Conservation (phyloP, 2,329 filamentous ascomycete genomes). For the Catunica adiposa region DNA sequence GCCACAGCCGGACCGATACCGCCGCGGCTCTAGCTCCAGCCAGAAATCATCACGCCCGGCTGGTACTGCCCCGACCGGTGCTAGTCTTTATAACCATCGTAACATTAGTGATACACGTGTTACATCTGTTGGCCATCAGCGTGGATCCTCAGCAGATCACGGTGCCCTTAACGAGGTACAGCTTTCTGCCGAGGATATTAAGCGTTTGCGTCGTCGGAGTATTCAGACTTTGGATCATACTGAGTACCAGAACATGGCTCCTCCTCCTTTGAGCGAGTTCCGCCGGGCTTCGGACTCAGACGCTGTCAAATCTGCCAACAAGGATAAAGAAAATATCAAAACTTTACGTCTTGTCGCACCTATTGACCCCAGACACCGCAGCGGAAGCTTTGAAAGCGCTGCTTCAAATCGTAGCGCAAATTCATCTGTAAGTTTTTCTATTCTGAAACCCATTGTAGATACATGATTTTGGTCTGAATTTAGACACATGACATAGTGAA, state of each 20-base stretch:
- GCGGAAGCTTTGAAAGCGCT: conserved; percentile 49
- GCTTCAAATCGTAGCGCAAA: conserved; percentile 41
- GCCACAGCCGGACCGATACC: conserved; percentile 67
- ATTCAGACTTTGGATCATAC: conserved; percentile 48
- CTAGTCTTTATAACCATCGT: conserved; percentile 18
- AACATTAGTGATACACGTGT: conserved; percentile 16
- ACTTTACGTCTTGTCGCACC: conserved; percentile 24
- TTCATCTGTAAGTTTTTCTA: conserved; percentile 43
- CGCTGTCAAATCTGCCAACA: conserved; percentile 14
- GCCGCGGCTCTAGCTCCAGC: conserved; percentile 40
- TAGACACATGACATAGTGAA: too few species aligned
- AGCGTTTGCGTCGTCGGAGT: conserved; percentile 67
- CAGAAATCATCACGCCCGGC: conserved; percentile 26
- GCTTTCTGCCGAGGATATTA: conserved; percentile 33
- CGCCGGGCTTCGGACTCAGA: conserved; percentile 16
- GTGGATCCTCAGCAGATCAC: conserved; percentile 6
- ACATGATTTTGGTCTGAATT: too few species aligned
- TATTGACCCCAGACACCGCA: conserved; percentile 25
- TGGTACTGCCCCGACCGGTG: conserved; percentile 15
- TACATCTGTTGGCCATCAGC: conserved; percentile 15
- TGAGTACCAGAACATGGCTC: conserved; percentile 22
- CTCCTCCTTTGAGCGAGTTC: conserved; percentile 9
- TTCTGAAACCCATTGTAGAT: conserved; percentile 1
- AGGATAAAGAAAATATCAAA: conserved; percentile 22
- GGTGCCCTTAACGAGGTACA: background rate